Evolutionary conservation across 1,139 yeast genomes (phyloP).

Genomic region (Hansenula lynferdii): DNA sequence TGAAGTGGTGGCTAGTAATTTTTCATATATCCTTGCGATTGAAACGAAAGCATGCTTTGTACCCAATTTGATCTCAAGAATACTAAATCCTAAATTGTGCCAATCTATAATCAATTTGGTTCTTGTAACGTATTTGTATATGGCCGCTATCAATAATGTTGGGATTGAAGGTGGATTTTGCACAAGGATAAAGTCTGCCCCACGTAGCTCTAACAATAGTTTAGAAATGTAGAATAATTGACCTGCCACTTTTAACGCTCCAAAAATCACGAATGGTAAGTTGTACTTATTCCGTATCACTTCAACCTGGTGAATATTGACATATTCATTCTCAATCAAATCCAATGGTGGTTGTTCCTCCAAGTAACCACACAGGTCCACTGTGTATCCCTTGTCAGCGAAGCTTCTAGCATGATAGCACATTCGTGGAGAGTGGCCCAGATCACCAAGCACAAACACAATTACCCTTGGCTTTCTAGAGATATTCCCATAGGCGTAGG

Average conservation of each 20-base stretch:
- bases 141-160: constrained; percentile 55
- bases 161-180: constrained; percentile 97
- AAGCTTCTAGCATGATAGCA: constrained; percentile 84
- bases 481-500: constrained; percentile 27
- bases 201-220: constrained; percentile 51
- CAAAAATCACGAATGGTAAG: constrained; percentile 57
- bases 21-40: constrained; percentile 54
- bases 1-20: constrained; percentile 52
- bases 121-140: constrained; percentile 51
- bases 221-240: constrained; percentile 47
- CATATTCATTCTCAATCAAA: constrained; percentile 44
- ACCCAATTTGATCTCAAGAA: constrained; percentile 61
- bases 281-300: constrained; percentile 37
- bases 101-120: constrained; percentile 79
- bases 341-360: constrained; percentile 53
- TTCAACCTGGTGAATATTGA: constrained; percentile 47
- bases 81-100: constrained; percentile 92
- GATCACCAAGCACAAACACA: constrained; percentile 84
- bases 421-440: constrained; percentile 96
- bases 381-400: constrained; percentile 62
- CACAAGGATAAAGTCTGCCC: constrained; percentile 62
- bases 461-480: constrained; percentile 49
- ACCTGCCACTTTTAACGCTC: constrained; percentile 47
- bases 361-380: constrained; percentile 80
- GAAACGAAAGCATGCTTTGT: constrained; percentile 54